Evolutionary conservation across 441 rosid species (phyloP), one percentile per base, ranked within the genome.

Genomic region (Biscutella laevigata): DNA sequence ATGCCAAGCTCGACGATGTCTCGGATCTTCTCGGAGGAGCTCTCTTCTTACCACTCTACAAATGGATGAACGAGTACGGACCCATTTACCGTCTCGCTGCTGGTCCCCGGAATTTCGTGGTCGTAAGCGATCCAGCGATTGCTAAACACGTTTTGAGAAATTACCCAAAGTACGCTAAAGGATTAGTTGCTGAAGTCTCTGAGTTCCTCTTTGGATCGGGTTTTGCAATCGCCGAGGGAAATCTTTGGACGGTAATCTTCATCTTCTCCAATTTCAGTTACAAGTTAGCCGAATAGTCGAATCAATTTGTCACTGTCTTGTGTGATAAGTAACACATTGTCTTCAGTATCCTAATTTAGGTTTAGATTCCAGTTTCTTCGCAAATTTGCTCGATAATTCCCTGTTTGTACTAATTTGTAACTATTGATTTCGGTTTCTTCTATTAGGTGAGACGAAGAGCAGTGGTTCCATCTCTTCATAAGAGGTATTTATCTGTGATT

Each of bases 1-100:
- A 69, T 65, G 95, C 97, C 14, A 70, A 81, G 81, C 85, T 86
- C 2, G 95, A 84, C 12, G 95, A 90, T 63, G 95, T 86, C 51
- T 68, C 84, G 2, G 95, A 90, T 3, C 95, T 86, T 28, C 80
- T 90, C 2, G 95, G 95, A 1, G 95, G 95, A n/a, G 94, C 92
- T 24, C 71, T 86, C 42, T 90, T 90, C 68, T 73, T 86, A 29
- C 95, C 95, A 4, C 70, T 90, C n/a, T 84, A 79, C 65, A 86
- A 86, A 69, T 86, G 92, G 97, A 90, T 90, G 97, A 82, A 74
- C 12, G 71, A 79, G 67, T 79, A 75, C 60, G 95, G 97, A 11
- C 95, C 95, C 46, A 74, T 90, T 58, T 90, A 90, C 59, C 77
- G 95, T 7, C 88, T 90, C 32, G 95, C 97, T 12, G 86, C 94